These are phyloP conservation scores for Oryza officinalis DNA, from an alignment of 176 grass and related monocot species.

Conservation along the genomic window DNA sequence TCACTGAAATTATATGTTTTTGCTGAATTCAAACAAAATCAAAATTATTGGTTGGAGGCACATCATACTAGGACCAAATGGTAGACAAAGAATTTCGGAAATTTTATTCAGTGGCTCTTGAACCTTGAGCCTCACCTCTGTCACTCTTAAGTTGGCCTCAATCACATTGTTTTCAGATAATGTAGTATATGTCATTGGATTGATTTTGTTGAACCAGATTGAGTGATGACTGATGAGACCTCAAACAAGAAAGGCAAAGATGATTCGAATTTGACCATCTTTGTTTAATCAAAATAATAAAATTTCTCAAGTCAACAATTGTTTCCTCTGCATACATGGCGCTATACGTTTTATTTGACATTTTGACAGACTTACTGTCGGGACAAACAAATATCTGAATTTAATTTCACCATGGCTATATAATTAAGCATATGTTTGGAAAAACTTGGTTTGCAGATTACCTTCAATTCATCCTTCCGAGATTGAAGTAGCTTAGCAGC, in stretches of 20 bases:
- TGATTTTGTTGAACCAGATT: neutral
- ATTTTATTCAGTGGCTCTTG: no score
- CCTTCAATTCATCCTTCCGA: slow-evolving; percentile 57
- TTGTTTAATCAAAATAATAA: neutral
- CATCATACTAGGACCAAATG: no score
- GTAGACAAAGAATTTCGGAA: no score
- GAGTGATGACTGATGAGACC: neutral
- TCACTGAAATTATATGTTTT: no score
- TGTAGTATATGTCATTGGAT: neutral
- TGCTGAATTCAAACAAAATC: neutral
- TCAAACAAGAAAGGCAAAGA: neutral
- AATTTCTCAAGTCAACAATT: no score
- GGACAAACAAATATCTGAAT: neutral
- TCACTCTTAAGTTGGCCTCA: neutral
- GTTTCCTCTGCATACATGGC: no score
- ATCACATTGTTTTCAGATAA: neutral
- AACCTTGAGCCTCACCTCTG: neutral
- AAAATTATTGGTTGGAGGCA: neutral
- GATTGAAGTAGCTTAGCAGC: slow-evolving; percentile 73
- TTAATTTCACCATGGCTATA: neutral
- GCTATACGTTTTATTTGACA: neutral
- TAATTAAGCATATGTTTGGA: neutral
- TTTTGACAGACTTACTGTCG: neutral
- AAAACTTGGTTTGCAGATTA: neutral
- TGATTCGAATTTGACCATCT: neutral